Conservation (phyloP, 2,329 filamentous ascomycete species). For the Alternaria panax region DNA sequence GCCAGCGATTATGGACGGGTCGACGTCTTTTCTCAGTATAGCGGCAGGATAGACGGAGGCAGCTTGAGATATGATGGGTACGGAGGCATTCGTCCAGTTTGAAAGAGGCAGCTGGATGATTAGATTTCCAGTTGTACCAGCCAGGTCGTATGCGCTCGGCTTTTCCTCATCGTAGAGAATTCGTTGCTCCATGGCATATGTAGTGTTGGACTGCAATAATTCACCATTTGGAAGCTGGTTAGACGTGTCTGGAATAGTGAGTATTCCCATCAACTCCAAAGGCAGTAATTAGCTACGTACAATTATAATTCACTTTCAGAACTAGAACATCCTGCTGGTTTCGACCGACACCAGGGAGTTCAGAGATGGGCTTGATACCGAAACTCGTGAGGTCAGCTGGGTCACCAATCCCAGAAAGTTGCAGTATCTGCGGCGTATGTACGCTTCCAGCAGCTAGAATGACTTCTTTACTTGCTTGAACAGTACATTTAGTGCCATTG, state of each 20-base stretch:
- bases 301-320: slow-evolving; percentile 31
- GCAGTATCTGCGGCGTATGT: slow-evolving; percentile 67
- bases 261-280: neutral
- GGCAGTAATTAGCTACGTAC: slow-evolving; percentile 6
- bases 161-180: slow-evolving; percentile 33
- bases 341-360: slow-evolving; percentile 37
- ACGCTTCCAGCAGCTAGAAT: slow-evolving; percentile 66
- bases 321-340: slow-evolving; percentile 40
- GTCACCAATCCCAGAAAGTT: slow-evolving; percentile 66
- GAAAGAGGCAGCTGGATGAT: slow-evolving; percentile 26
- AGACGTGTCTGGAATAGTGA: slow-evolving; percentile 11
- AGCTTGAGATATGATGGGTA: slow-evolving; percentile 24
- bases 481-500: slow-evolving; percentile 4
- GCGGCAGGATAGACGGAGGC: neutral
- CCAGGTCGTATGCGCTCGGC: slow-evolving; percentile 39
- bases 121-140: slow-evolving; percentile 26
- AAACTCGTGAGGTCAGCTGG: slow-evolving; percentile 11
- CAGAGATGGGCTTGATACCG: slow-evolving; percentile 23
- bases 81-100: slow-evolving; percentile 16
- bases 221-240: slow-evolving; percentile 28
- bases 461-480: slow-evolving; percentile 55
- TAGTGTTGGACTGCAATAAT: slow-evolving; percentile 29
- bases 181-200: slow-evolving; percentile 39
- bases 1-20: slow-evolving; percentile 20
- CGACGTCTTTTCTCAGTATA: neutral